Conservation (phyloP, 2,329 filamentous ascomycete species). For the Neophaeococcomyces aloes region DNA sequence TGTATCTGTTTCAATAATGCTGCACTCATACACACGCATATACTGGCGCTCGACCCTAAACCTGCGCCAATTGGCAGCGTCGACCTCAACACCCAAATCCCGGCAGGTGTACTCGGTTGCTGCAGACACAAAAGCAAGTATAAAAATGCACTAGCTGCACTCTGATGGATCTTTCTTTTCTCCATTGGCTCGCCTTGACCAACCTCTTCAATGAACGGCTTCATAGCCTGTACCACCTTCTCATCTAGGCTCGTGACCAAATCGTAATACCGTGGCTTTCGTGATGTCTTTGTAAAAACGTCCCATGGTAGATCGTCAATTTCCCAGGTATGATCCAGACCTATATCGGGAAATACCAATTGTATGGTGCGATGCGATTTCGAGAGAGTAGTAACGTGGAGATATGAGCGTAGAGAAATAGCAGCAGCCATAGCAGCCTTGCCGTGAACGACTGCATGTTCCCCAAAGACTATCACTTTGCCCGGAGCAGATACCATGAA, state of each 20-base stretch:
- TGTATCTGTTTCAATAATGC: slow-evolving; percentile 81
- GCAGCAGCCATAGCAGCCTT: slow-evolving; percentile 94
- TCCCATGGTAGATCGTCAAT: slow-evolving; percentile 86
- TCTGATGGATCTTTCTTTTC: slow-evolving; percentile 71
- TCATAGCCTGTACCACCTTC: slow-evolving; percentile 68
- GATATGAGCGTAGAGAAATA: slow-evolving; percentile 89
- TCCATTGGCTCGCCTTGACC: slow-evolving; percentile 57
- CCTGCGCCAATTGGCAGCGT: slow-evolving; percentile 89
- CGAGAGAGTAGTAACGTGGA: slow-evolving; percentile 86
- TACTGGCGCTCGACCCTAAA: slow-evolving; percentile 86
- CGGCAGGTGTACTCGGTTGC: slow-evolving; percentile 65
- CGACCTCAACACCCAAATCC: slow-evolving; percentile 81
- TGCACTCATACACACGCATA: slow-evolving; percentile 76
- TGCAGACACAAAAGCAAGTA: slow-evolving; percentile 88
- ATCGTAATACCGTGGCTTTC: slow-evolving; percentile 94
- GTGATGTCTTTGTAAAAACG: slow-evolving; percentile 64
- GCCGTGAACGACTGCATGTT: slow-evolving; percentile 95
- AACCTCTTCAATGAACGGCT: slow-evolving; percentile 65
- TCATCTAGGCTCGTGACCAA: slow-evolving; percentile 72
- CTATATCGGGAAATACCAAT: slow-evolving; percentile 82
- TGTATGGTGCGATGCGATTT: slow-evolving; percentile 84
- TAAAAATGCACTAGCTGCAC: slow-evolving; percentile 74
- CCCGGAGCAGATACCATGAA: slow-evolving; percentile 98
- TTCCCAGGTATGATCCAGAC: slow-evolving; percentile 82
- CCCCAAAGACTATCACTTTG: slow-evolving; percentile 96